Percentiles rank a stretch among this genome's conserved stretches.
These are phyloP conservation scores for Saccharomycopsis fermentans DNA, from an alignment of 805 yeast genomes.

Conservation along the genomic window DNA sequence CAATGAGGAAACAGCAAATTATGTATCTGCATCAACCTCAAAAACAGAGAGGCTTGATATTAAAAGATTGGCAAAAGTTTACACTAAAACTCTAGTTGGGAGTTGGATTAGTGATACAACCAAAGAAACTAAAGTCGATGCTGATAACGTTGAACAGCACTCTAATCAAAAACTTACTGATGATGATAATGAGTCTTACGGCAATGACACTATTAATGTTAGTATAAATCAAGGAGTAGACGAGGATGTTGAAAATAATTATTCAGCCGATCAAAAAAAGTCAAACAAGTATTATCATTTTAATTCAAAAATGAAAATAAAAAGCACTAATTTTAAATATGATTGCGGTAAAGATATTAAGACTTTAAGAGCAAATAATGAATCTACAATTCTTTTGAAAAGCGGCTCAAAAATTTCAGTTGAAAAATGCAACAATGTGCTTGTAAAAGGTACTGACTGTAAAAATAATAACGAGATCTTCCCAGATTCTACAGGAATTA, in stretches of 20 bases:
- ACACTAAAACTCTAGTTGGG: conserved; percentile 12
- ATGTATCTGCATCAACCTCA: not conserved
- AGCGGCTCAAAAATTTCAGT: not conserved
- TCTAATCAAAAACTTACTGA: not conserved
- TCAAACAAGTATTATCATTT: not conserved
- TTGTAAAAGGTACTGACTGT: not conserved
- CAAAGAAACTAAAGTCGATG: not conserved
- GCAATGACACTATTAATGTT: not conserved
- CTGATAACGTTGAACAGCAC: not conserved
- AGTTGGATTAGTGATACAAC: conserved; percentile 5
- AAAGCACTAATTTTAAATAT: not conserved
- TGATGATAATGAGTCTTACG: not conserved
- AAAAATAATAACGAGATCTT: not conserved
- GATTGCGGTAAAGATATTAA: not conserved
- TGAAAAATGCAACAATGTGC: not conserved
- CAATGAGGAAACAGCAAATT: not conserved
- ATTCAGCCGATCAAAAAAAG: not conserved
- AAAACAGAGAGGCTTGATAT: conserved; percentile 16
- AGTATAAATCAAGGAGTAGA: not conserved
- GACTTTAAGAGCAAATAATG: not conserved
- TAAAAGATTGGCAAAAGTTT: conserved; percentile 18
- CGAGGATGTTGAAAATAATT: not conserved
- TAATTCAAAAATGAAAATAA: not conserved
- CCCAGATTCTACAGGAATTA: not conserved
- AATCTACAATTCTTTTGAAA: not conserved